Evolutionary conservation across 805 yeast genomes (phyloP), one percentile per base, ranked within the genome.

Genomic region (Kluyveromyces nonfermentans): DNA sequence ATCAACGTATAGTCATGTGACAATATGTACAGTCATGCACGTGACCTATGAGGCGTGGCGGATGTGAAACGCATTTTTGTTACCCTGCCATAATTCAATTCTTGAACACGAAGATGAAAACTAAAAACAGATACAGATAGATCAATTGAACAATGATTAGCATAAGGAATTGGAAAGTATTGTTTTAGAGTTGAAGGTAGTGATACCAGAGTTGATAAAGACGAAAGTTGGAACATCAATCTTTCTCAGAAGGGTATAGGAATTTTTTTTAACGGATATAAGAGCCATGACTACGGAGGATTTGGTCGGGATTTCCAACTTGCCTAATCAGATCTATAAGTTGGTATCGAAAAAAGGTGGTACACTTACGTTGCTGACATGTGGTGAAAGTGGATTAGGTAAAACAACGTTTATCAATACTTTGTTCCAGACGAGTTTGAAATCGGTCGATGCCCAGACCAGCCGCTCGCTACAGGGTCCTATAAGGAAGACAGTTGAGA

Each of bases 301-400:
- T 59, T 73, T 80, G 30, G 76, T 82, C 50, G 89, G 89, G 44
- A 76, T 82, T 54, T 71, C 86, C 33, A 80, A 79, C 58, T 69
- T 82, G 50, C 89, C 89, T 44, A 81, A 82, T 54, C 89, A 82
- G 67, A 73, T 84, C 60, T 83, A 82, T 68, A 84, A 82, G 61
- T 77, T 82, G 49, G 83, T 83, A 41, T 78, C 85, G 46, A 80
- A 80, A 51, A 71, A 77, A 53, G 94, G 93, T 36, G 83, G 87
- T 46, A 73, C 78, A 18, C 80, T 85, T 69, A 85, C 88, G 33
- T 50, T 85, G 51, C 82, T 86, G 88, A 80, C 86, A 21, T 86
- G 87, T 38, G 97, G 97, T 54, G 96, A 88, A 63, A 78, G 89
- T 40, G 96, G 96, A 6, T 68, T 87, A 41, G 97, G 97, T 48